Evolutionary conservation across 2,329 filamentous ascomycete genomes (phyloP).

Genomic region (Ceratocystiopsis minuta): DNA sequence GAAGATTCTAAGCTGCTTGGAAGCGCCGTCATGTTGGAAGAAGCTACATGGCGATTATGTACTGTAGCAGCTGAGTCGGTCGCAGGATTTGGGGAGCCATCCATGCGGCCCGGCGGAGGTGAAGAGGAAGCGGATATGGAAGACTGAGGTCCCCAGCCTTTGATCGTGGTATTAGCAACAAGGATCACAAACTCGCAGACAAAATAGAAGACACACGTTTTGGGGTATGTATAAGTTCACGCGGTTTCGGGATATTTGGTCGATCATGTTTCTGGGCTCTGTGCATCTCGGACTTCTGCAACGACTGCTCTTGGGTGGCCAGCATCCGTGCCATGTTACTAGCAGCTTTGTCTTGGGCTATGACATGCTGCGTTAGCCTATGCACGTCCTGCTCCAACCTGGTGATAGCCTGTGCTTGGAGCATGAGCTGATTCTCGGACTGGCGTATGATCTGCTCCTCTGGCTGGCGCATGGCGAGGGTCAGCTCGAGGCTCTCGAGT

Average conservation of each 20-base stretch:
- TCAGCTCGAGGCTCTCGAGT: conserved; percentile 4
- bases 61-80: no score
- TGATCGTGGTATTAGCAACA: no score
- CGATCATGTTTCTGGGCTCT: neutral
- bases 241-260: neutral
- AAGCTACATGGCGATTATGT: no score
- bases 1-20: no score
- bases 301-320: neutral
- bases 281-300: neutral
- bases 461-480: neutral
- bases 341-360: neutral
- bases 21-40: no score
- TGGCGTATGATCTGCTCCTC: neutral
- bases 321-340: neutral
- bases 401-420: neutral
- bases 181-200: no score
- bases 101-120: no score
- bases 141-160: no score
- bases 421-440: neutral
- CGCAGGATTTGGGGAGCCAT: no score
- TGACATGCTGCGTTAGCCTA: neutral
- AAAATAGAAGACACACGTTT: no score
- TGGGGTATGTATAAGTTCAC: neutral
- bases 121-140: no score
- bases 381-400: conserved; percentile 2